phyloP scores from a whole-genome alignment of 495 filamentous ascomycete species.

The Penicillium odoratum region DNA sequence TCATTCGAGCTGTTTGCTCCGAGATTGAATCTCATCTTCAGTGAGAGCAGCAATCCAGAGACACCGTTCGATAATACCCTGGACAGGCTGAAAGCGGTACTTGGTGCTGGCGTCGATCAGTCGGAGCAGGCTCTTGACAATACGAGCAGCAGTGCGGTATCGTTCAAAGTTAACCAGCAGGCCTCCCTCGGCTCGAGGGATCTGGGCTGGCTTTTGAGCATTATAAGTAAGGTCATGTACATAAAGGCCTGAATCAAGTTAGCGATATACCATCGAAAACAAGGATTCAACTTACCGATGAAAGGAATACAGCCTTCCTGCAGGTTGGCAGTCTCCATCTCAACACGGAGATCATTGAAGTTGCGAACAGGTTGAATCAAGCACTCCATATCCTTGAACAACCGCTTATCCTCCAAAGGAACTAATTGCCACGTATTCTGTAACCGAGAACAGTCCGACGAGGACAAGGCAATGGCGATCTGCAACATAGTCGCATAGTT shows the following conservation, averaged over 20 bases:
- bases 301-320: slow-evolving; percentile 95
- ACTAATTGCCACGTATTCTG: slow-evolving; percentile 80
- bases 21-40: slow-evolving; percentile 75
- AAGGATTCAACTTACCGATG: slow-evolving; percentile 61
- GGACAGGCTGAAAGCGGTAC: slow-evolving; percentile 81
- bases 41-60: slow-evolving; percentile 90
- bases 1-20: slow-evolving; percentile 57
- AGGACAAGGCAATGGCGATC: slow-evolving; percentile 86
- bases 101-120: slow-evolving; percentile 90
- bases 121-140: slow-evolving; percentile 88
- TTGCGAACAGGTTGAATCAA: slow-evolving; percentile 87
- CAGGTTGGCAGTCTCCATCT: slow-evolving; percentile 80
- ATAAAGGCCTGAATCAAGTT: slow-evolving; percentile 61
- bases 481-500: slow-evolving; percentile 98
- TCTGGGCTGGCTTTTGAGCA: slow-evolving; percentile 76
- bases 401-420: slow-evolving; percentile 64
- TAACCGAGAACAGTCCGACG: slow-evolving; percentile 75
- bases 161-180: slow-evolving; percentile 94
- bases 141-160: slow-evolving; percentile 83
- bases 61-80: slow-evolving; percentile 84
- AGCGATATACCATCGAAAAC: background rate
- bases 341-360: slow-evolving; percentile 82
- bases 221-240: slow-evolving; percentile 98
- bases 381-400: slow-evolving; percentile 77
- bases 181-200: slow-evolving; percentile 58